Conservation (phyloP, 2,329 filamentous ascomycete genomes). For the Nemania sp. region DNA sequence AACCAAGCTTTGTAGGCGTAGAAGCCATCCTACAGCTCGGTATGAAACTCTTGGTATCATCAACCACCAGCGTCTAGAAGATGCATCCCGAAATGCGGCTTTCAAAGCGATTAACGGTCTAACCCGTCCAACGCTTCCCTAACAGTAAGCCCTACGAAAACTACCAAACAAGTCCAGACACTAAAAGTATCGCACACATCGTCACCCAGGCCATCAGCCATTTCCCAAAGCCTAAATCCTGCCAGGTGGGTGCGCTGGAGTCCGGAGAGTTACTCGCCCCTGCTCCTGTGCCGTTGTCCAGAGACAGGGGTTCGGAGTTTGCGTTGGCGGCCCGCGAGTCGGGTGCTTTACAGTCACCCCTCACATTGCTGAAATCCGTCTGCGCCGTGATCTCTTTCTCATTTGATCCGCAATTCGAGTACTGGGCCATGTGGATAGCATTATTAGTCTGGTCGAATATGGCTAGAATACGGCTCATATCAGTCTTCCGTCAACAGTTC, state of each 20-base stretch:
- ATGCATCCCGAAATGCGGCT: slow-evolving; percentile 9
- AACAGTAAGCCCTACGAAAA: not conserved
- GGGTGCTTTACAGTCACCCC: slow-evolving; percentile 36
- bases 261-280: slow-evolving; percentile 5
- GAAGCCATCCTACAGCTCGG: no score
- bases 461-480: slow-evolving; percentile 38
- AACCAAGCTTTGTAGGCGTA: no score
- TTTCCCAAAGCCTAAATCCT: not conserved
- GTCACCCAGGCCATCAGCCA: slow-evolving; percentile 8
- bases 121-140: no score
- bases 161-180: not conserved
- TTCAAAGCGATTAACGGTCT: not conserved
- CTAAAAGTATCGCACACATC: not conserved
- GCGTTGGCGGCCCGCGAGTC: slow-evolving; percentile 20
- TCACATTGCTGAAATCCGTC: slow-evolving; percentile 35
- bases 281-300: not conserved
- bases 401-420: slow-evolving; percentile 54
- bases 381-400: slow-evolving; percentile 46
- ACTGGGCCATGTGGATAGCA: slow-evolving; percentile 55
- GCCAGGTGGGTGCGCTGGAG: not conserved
- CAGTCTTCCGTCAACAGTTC: not conserved
- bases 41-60: not conserved
- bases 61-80: not conserved
- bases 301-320: slow-evolving; percentile 12
- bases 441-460: slow-evolving; percentile 58